Percentiles rank a stretch among this genome's conserved stretches.
phyloP scores from a whole-genome alignment of 2,329 filamentous ascomycete species.

The Pseudogymnoascus sp. region DNA sequence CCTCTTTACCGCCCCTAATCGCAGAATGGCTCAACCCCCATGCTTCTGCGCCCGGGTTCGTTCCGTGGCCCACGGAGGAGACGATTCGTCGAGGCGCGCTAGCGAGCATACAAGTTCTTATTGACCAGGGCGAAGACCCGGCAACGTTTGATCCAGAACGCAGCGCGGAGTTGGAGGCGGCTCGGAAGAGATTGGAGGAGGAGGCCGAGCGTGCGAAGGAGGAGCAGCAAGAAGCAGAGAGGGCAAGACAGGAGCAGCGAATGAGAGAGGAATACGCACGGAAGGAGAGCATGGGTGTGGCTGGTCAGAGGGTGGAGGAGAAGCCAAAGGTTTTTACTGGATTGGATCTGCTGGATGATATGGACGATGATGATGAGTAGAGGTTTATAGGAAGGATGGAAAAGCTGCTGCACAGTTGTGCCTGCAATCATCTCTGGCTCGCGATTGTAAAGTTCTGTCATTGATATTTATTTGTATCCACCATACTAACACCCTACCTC shows the following conservation, averaged over 20 bases:
- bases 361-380: conserved; percentile 32
- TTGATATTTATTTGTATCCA: not conserved
- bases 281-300: conserved; percentile 18
- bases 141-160: conserved; percentile 48
- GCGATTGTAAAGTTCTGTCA: not conserved
- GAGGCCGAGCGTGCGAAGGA: conserved; percentile 25
- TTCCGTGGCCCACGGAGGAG: conserved; percentile 68
- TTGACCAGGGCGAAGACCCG: conserved; percentile 55
- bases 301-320: conserved; percentile 28
- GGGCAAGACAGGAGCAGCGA: conserved; percentile 27
- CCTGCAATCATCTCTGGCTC: no score
- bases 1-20: conserved; percentile 28
- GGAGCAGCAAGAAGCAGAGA: conserved; percentile 20
- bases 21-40: conserved; percentile 42
- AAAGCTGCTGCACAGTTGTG: no score
- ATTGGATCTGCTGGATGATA: conserved; percentile 33
- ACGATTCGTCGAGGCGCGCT: conserved; percentile 62
- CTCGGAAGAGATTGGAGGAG: conserved; percentile 21
- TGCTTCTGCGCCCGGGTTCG: conserved; percentile 50
- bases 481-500: not conserved
- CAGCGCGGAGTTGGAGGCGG: conserved; percentile 28
- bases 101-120: conserved; percentile 52
- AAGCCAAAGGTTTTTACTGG: conserved; percentile 30
- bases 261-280: conserved; percentile 19
- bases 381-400: not conserved